These are phyloP conservation scores for Citrullus mucosospermus DNA, from an alignment of 306 rosid species.

Conservation along the genomic window DNA sequence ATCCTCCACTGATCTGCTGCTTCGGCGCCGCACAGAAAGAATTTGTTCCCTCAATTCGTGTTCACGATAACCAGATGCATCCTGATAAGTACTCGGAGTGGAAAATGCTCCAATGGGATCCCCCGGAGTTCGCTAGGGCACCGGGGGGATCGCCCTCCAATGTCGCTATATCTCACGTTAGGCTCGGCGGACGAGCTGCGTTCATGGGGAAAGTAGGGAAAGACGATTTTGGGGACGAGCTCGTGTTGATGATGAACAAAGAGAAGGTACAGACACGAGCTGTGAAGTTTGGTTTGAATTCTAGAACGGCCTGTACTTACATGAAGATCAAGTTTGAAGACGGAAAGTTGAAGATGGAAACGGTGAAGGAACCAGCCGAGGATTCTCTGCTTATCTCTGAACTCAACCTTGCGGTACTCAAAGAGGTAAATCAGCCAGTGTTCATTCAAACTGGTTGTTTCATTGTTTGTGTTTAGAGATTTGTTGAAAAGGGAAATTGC, in stretches of 20 bases:
- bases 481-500: neutral
- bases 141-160: conserved; percentile 69
- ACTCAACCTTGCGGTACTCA: conserved; percentile 62
- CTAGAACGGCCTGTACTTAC: conserved; percentile 39
- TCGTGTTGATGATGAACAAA: conserved; percentile 60
- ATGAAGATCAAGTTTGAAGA: conserved; percentile 57
- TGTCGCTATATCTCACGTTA: conserved; percentile 77
- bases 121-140: conserved; percentile 81
- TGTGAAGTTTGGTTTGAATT: conserved; percentile 36
- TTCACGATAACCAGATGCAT: conserved; percentile 61
- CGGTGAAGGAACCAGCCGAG: conserved; percentile 45
- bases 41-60: conserved; percentile 73
- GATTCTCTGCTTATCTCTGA: conserved; percentile 48
- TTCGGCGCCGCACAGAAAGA: conserved; percentile 78
- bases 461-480: neutral
- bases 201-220: conserved; percentile 77
- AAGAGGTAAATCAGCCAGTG: conserved; percentile 43
- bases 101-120: conserved; percentile 98
- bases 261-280: conserved; percentile 82
- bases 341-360: conserved; percentile 52
- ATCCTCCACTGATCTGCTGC: conserved; percentile 75
- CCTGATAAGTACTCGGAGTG: conserved; percentile 71
- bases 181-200: conserved; percentile 90
- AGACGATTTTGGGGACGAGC: conserved; percentile 52
- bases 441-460: neutral